Evolutionary conservation across 371 early-diverging fungal species (phyloP).

Genomic region (Phascolomyces articulosus): DNA sequence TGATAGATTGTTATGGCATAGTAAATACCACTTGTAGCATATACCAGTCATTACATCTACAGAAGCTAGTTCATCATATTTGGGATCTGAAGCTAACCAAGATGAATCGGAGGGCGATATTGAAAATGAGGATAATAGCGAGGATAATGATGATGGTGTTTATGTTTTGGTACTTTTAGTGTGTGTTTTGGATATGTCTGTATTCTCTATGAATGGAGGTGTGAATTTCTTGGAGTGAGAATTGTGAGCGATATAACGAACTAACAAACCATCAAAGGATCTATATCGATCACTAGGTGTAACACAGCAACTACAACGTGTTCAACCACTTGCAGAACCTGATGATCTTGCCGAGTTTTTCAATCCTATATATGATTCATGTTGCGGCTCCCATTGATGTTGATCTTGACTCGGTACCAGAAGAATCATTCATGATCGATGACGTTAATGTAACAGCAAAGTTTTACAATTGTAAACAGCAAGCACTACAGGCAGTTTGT

Average conservation of each 20-base stretch:
- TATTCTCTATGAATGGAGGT: too few species aligned
- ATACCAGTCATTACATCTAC: too few species aligned
- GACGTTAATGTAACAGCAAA: background rate
- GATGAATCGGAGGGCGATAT: too few species aligned
- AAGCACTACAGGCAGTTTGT: slow-evolving; percentile 1
- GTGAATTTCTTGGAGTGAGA: background rate
- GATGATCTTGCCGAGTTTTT: background rate
- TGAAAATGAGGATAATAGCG: too few species aligned
- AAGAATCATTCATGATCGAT: slow-evolving; percentile 5
- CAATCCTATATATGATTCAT: background rate
- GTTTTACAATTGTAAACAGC: slow-evolving; percentile 4
- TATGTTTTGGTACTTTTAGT: too few species aligned
- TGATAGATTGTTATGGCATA: too few species aligned
- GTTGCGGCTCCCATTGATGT: slow-evolving; percentile 4
- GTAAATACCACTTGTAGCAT: too few species aligned
- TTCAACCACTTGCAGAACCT: background rate
- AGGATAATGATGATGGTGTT: too few species aligned
- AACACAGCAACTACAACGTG: background rate
- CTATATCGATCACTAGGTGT: background rate
- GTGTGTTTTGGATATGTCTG: too few species aligned
- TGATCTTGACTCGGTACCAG: slow-evolving; percentile 2
- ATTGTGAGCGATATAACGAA: background rate
- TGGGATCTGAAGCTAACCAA: too few species aligned
- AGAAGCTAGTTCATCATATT: too few species aligned
- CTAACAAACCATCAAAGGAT: background rate